Conservation (phyloP, 176 grass and related monocot species). For the Aegilops tauschii region DNA sequence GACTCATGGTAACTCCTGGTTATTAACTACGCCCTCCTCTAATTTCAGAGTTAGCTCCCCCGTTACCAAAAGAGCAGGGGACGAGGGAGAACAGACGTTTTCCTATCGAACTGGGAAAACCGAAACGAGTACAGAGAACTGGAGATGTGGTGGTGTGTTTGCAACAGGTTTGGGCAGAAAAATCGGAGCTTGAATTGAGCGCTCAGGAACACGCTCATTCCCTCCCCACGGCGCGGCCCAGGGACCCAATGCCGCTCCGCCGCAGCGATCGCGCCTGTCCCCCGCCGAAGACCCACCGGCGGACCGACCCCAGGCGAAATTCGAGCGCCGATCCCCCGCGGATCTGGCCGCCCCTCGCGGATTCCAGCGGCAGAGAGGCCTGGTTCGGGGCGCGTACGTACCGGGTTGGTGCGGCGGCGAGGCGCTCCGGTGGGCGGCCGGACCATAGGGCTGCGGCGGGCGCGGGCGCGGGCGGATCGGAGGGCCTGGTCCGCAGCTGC, state of each 20-base stretch:
- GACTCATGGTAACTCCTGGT: neutral
- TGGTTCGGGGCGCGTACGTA: neutral
- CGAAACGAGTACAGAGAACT: neutral
- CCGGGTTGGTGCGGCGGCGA: neutral
- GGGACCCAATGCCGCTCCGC: neutral
- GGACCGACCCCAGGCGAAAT: neutral
- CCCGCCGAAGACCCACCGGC: neutral
- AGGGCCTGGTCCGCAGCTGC: neutral
- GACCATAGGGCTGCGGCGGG: neutral
- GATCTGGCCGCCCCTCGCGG: neutral
- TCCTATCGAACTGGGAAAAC: neutral
- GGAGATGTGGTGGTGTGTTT: neutral
- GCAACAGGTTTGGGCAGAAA: neutral
- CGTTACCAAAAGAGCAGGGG: neutral
- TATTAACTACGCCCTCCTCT: neutral
- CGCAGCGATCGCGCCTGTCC: neutral
- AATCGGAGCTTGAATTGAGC: neutral
- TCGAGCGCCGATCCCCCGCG: neutral
- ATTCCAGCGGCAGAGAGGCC: neutral
- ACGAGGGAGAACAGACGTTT: neutral
- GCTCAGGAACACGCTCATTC: neutral
- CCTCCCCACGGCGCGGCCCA: neutral
- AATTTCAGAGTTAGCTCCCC: neutral
- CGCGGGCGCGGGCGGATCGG: neutral
- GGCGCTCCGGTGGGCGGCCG: neutral